Evolutionary conservation across 345 rosid species (phyloP).

Genomic region (Eucalyptus urophylla): DNA sequence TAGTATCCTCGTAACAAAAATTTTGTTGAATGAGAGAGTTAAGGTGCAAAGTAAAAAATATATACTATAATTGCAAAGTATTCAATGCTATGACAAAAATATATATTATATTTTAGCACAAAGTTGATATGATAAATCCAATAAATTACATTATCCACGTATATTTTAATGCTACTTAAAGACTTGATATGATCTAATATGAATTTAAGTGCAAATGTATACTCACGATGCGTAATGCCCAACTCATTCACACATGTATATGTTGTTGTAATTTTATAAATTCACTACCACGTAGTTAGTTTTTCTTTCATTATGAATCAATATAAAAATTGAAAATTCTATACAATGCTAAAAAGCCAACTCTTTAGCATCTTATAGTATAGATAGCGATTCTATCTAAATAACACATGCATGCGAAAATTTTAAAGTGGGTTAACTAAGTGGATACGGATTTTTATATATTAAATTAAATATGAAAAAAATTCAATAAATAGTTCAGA

Average conservation of each 20-base stretch:
- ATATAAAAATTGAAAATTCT: too few species aligned
- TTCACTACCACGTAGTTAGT: rapidly evolving
- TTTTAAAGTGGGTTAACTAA: too few species aligned
- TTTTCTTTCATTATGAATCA: background rate
- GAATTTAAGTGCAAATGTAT: too few species aligned
- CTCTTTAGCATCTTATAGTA: too few species aligned
- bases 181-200: too few species aligned
- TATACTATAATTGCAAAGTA: background rate
- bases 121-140: background rate
- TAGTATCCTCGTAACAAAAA: background rate
- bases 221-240: rapidly evolving
- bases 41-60: background rate
- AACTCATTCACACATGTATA: too few species aligned
- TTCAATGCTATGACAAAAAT: background rate
- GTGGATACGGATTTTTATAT: background rate
- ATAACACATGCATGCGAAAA: rapidly evolving
- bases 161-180: too few species aligned
- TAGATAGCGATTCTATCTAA: background rate
- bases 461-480: rapidly evolving
- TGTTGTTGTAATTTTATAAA: too few species aligned
- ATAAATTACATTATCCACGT: rapidly evolving
- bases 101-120: background rate
- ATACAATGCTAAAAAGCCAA: too few species aligned
- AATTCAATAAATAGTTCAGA: too few species aligned
- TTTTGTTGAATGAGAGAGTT: background rate